Evolutionary conservation across 345 rosid genomes (phyloP).

Genomic region (Litchi chinensis): DNA sequence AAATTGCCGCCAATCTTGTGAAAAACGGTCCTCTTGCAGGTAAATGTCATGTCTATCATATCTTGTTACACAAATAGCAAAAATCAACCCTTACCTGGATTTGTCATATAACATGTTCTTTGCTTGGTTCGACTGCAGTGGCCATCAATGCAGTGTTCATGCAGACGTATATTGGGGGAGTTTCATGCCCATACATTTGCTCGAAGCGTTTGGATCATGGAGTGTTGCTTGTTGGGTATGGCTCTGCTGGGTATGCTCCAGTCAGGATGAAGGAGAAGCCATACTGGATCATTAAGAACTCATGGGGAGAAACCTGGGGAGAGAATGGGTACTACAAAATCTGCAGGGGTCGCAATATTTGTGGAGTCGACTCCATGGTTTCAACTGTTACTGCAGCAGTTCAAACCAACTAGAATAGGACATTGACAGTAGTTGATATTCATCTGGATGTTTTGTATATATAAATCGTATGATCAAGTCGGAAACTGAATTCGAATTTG

Average conservation of each 20-base stretch:
- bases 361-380: conserved; percentile 93
- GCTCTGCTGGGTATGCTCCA: conserved; percentile 77
- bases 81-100: background rate
- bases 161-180: conserved; percentile 94
- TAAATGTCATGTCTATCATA: conserved; percentile 19
- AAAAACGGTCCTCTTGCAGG: conserved; percentile 90
- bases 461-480: conserved; percentile 14
- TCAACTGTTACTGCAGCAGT: conserved; percentile 82
- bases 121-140: conserved; percentile 46
- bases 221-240: conserved; percentile 86
- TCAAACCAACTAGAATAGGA: conserved; percentile 31
- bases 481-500: background rate
- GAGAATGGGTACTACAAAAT: conserved; percentile 87
- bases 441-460: conserved; percentile 29
- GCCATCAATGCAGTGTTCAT: conserved; percentile 86
- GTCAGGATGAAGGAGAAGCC: conserved; percentile 89
- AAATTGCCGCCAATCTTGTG: conserved; percentile 95
- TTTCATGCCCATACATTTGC: conserved; percentile 88
- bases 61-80: too few species aligned
- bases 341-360: conserved; percentile 80
- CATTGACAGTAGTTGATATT: background rate
- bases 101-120: background rate
- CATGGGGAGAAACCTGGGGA: conserved; percentile 94
- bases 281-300: conserved; percentile 90
- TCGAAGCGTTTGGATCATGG: conserved; percentile 81